Evolutionary conservation across 1,284 basidiomycete genomes (phyloP), one percentile per base, ranked within the genome.

Genomic region (Phenoliferia sp.): DNA sequence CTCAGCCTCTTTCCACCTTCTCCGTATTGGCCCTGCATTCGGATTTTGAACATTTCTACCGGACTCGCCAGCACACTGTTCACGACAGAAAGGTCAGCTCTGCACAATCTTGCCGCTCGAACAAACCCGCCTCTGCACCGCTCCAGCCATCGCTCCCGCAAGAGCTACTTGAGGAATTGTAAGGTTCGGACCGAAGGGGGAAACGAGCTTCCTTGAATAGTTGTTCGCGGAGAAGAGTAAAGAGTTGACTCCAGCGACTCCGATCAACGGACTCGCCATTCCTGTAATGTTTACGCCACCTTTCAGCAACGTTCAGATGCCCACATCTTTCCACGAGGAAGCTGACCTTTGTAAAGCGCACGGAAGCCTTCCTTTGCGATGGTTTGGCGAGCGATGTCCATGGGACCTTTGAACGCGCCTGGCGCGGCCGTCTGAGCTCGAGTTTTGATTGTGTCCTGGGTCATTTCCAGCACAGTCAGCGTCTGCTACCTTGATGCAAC

Each of bases 11-110:
- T 90, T 35, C 65, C 64, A 31, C 61, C 62, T 1, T 59, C 57
- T 26, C 89, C 90, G 73, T 92, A 93, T 76, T 94, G 91, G 5
- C 91, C 93, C 80, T 98, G 94, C 94, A 97, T 96, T n/a, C 92
- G 86, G 58, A 98, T 74, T 67, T 83, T 83, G 78, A 83, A 83
- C 79, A 83, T 80, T 74, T 83, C 82, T 28, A 83, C 81, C 72
- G 95, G 94, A 78, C 89, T 62, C 26, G 69, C 69, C 34, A 71
- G 32, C 2, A 71, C 28, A 26, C 59, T 59, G 54, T n/a, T 10
- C n/a, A n/a, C 5, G 29, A 28, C 50, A 15, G 15, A 54, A 19
- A 19, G 9, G 10, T 54, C 50, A 54, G 50, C 39, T 44, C 39
- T 12, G 39, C 39, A 48, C 22, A 12, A 54, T 19, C 50, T 54